These are phyloP conservation scores for Trichosanthes truncata DNA, from an alignment of 306 rosid genomes.

Conservation along the genomic window DNA sequence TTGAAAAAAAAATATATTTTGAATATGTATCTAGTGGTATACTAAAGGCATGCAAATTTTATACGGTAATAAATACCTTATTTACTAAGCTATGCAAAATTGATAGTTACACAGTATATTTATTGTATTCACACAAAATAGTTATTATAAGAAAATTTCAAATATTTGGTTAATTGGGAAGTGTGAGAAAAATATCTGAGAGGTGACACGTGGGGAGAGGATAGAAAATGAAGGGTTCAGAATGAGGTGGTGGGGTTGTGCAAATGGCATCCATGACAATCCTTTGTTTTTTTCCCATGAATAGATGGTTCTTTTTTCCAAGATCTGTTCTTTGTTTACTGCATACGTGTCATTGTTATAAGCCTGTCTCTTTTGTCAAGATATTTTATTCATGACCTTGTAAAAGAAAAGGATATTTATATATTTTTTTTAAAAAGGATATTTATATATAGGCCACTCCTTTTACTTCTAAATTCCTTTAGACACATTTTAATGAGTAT, in stretches of 20 bases:
- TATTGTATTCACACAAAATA: too few relatives aligned
- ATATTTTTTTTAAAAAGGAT: neutral
- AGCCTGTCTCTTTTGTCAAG: neutral
- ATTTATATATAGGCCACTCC: neutral
- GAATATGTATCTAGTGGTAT: too few relatives aligned
- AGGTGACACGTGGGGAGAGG: slow-evolving; percentile 23
- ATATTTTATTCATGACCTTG: neutral
- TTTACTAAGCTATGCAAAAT: too few relatives aligned
- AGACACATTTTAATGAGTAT: neutral
- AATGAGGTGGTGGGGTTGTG: slow-evolving; percentile 6
- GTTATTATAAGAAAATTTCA: neutral
- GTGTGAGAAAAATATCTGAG: slow-evolving; percentile 10
- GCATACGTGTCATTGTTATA: neutral
- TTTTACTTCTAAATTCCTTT: neutral
- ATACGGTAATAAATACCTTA: too few relatives aligned
- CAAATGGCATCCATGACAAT: slow-evolving; percentile 32
- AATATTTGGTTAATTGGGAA: neutral
- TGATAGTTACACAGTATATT: too few relatives aligned
- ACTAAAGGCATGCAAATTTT: too few relatives aligned
- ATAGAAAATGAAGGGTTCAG: slow-evolving; percentile 31
- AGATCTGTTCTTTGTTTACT: neutral
- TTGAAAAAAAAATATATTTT: too few relatives aligned
- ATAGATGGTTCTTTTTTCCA: neutral
- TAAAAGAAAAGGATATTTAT: neutral
- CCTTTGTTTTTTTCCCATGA: neutral